These are phyloP conservation scores for Pichia eremophila DNA, from an alignment of 805 yeast species.

Conservation along the genomic window DNA sequence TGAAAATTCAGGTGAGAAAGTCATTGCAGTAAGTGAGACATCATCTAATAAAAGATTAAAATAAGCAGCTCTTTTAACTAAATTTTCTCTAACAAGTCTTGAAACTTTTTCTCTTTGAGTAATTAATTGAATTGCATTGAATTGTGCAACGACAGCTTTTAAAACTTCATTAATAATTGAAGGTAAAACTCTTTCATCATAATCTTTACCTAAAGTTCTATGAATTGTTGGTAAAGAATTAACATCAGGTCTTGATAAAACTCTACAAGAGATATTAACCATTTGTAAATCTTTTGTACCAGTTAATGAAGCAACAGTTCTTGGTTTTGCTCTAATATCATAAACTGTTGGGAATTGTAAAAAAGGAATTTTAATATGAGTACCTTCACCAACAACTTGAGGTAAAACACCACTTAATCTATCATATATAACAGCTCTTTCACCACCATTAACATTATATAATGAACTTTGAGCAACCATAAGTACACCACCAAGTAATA, in stretches of 20 bases:
- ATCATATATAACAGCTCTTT: conserved; percentile 89
- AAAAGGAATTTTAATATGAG: conserved; percentile 92
- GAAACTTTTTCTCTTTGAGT: conserved; percentile 98
- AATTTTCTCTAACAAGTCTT: conserved; percentile 79
- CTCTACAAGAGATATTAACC: conserved; percentile 99
- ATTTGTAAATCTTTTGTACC: conserved; percentile 98
- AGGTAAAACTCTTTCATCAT: conserved; percentile 94
- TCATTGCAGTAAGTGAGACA: conserved; percentile 93
- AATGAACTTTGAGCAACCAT: conserved; percentile 45
- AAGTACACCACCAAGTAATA: conserved; percentile 51
- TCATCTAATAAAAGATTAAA: conserved; percentile 87
- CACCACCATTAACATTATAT: conserved; percentile 96
- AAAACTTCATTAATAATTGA: conserved; percentile 95
- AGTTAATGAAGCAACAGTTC: conserved; percentile 90
- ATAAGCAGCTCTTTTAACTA: conserved; percentile 82
- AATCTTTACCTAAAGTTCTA: conserved; percentile 89
- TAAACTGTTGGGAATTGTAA: conserved; percentile 84
- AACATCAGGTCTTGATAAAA: conserved; percentile 80
- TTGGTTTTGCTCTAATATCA: conserved; percentile 95
- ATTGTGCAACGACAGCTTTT: conserved; percentile 95
- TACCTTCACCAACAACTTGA: conserved; percentile 82
- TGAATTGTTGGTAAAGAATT: conserved; percentile 71
- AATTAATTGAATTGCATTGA: conserved; percentile 94
- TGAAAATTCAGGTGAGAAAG: conserved; percentile 95
- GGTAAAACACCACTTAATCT: conserved; percentile 79